Base-by-base conservation (phyloP, 495 filamentous ascomycete genomes). In the Podospora pseudocomata region DNA sequence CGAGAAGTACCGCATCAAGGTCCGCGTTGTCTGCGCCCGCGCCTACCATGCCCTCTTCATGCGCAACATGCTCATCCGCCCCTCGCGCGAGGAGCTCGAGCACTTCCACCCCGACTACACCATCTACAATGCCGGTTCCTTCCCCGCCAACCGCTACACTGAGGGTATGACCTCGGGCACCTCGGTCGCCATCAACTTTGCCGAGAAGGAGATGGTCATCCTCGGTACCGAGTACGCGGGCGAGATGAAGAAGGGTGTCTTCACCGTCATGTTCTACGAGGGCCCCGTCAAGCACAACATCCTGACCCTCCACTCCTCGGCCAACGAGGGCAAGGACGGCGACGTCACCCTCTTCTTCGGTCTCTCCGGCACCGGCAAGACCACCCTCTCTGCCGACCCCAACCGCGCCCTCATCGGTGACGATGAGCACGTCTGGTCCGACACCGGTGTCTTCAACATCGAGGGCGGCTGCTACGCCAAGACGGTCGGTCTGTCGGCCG, bases 211-310 rank as follows among this genome's bases (percentile, higher is more conserved):
- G 70, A 88, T 99, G 95, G 95, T 99, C 73, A 98, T 99, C 81
- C 89, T 99, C 63, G 95, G 95, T 77, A 98, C 95, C 54, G 95
- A 99, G 86, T 99, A 99, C 78, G 95, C 95, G 68, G 95, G 95
- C 75, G 94, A 97, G 87, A 99, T 99, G 95, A 99, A 98, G 89
- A 98, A 98, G 89, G 96, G 95, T 79, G 86, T 99, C 82, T 98
- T 99, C 87, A 99, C 95, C 63, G 92, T 99, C 68, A 87, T 99
- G 74, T 99, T 97, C 87, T 99, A 98, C 85, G 95, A 99, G 86
- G 97, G 97, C 91, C 95, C 95, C 65, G 90, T 99, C 69, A 97
- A 96, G 87, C 95, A 99, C 88, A 96, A 98, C 81, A 94, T 99
- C 71, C 85, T 99, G 61, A 99, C 95, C 62, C 89, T 99, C 64